A percentile compares a stretch with the other conserved stretches of the same genome.
Evolutionary conservation across 352 stramenopile species (phyloP).

Genomic region (Pythium rishiriense): DNA sequence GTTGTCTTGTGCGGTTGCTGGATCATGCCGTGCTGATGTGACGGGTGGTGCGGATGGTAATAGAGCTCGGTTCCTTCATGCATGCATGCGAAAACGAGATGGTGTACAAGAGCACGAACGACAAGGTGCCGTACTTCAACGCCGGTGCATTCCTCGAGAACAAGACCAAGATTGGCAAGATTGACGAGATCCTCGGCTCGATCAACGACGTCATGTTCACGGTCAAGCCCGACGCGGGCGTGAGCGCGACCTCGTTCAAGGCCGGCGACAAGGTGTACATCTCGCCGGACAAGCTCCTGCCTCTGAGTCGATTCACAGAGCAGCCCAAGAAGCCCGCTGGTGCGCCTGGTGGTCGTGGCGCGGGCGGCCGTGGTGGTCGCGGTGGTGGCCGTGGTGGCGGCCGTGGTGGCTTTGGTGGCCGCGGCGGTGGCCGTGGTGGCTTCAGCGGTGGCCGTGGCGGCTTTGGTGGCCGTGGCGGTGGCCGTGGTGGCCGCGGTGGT

Average conservation of each 20-base stretch:
- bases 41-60: neutral
- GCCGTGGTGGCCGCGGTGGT: constrained; percentile 36
- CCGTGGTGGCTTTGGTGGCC: constrained; percentile 30
- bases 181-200: constrained; percentile 98
- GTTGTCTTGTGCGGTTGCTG: neutral
- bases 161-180: constrained; percentile 99
- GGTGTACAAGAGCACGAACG: constrained; percentile 96
- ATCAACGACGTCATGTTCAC: constrained; percentile 97
- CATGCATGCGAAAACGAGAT: constrained; percentile 98
- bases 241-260: constrained; percentile 96
- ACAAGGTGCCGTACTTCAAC: constrained; percentile 99
- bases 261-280: constrained; percentile 97
- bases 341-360: constrained; percentile 39
- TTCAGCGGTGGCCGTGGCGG: constrained; percentile 31
- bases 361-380: constrained; percentile 44
- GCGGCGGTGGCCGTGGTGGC: constrained; percentile 44
- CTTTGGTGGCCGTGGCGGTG: constrained; percentile 35
- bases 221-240: constrained; percentile 95
- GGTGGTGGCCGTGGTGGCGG: constrained; percentile 30
- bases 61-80: constrained; percentile 95
- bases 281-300: constrained; percentile 96
- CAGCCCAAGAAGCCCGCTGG: constrained; percentile 70
- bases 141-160: constrained; percentile 98
- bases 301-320: constrained; percentile 95
- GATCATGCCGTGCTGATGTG: constrained; percentile 3